These are phyloP conservation scores for Plasmodium reichenowi DNA, from an alignment of 169 alveolate species.

Conservation along the genomic window DNA sequence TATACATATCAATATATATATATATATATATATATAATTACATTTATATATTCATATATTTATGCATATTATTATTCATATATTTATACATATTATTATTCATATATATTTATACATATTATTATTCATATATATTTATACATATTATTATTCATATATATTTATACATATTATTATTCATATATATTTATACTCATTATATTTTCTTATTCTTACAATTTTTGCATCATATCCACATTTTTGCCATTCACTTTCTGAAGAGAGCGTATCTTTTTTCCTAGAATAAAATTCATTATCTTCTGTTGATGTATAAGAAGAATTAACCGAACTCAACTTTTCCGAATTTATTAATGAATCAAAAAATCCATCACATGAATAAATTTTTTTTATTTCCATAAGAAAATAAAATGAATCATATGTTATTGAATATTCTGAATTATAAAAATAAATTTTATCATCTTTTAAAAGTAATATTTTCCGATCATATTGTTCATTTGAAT, in stretches of 20 bases:
- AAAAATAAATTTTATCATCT: slow-evolving; percentile 52
- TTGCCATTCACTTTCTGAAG: slow-evolving; percentile 75
- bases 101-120: background rate
- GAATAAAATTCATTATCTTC: slow-evolving; percentile 34
- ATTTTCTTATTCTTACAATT: slow-evolving; percentile 21
- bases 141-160: background rate
- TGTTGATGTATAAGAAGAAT: slow-evolving; percentile 61
- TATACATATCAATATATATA: background rate
- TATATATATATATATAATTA: background rate
- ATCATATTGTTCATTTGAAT: slow-evolving; percentile 30
- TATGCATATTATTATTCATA: background rate
- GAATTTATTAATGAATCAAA: slow-evolving; percentile 63
- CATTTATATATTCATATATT: background rate
- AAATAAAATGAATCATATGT: slow-evolving; percentile 69
- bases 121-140: background rate
- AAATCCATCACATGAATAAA: slow-evolving; percentile 63
- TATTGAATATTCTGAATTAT: slow-evolving; percentile 53
- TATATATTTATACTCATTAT: background rate
- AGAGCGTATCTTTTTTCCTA: slow-evolving; percentile 9
- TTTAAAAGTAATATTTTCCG: slow-evolving; percentile 59
- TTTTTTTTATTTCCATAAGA: slow-evolving; percentile 73
- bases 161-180: background rate
- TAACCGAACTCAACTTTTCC: slow-evolving; percentile 16
- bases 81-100: background rate
- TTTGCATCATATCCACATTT: slow-evolving; percentile 75